Evolutionary conservation across 1,139 yeast genomes (phyloP), one percentile per base, ranked within the genome.

Genomic region (Saccharomyces hybrid): DNA sequence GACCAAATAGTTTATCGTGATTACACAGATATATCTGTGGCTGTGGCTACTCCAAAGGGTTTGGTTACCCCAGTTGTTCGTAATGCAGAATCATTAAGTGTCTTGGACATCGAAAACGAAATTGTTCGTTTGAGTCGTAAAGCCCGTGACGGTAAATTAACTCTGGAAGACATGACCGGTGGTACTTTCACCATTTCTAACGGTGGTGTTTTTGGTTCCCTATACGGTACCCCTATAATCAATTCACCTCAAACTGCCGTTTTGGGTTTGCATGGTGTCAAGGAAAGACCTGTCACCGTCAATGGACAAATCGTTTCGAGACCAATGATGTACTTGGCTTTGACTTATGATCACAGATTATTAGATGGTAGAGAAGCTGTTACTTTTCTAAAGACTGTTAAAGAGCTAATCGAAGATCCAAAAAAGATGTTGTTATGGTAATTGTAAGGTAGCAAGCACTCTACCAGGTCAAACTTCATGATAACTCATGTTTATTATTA

Each of bases 311-410:
- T 93, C 64, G 99, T 88, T 64, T 82, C 95, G 47, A 88, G 98
- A 79, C 99, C 99, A 73, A 93, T 93, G 99, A 95, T 95, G 99
- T 95, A 93, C 82, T 78, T 95, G 71, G 99, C 99, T 55, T 84
- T 93, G 74, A 93, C 99, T 57, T 93, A 93, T 73, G 99, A 93
- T 73, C 99, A 93, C 79, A 87, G 99, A 80, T 85, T 93, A 70
- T 81, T 95, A 71, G 99, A 93, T 72, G 99, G 99, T 66, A 88
- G 99, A 77, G 99, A 93, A 78, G 98, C 98, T 53, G 99, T 95
- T 61, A 88, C 95, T 56, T 93, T 91, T 89, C 82, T 93, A 76
- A 90, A 84, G 79, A 88, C 96, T 50, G 84, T 93, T 63, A 93
- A 93, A 81, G 99, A 93, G 78, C 84, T 88, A 74, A 88, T 93